Evolutionary conservation across 306 rosid genomes (phyloP), one percentile per base, ranked within the genome.

Genomic region (Mimosa pudica): DNA sequence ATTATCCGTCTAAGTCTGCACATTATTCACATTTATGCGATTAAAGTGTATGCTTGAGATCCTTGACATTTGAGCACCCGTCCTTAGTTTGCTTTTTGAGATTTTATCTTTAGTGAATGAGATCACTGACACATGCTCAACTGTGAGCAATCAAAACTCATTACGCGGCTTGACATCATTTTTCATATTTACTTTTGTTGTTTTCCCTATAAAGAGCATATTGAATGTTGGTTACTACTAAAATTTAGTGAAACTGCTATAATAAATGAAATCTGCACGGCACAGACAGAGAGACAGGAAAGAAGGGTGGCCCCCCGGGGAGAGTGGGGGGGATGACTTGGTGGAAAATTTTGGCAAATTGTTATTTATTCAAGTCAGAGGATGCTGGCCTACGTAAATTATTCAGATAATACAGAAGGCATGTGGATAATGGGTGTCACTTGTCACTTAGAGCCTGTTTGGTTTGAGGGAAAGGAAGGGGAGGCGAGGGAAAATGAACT

Each of bases 251-350:
- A 14, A 60, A 46, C 73, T 11, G 65, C 79, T 48, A 10, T 61
- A 72, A 33, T 81, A 73, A 85, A 79, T 77, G 84, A 72, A 70
- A 76, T 38, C 78, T 76, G 66, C 80, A 18, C 60, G 42, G 42
- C 80, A 18, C 60, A 38, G 33, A 55, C 60, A 71, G 73, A 46
- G 74, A 65, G 70, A 48, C 30, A 24, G 30, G 30, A 24, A 24
- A 24, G 30, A 24, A 24, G 30, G 30, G 30, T 24, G 30, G 30
- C 30, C 30, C 30, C 30, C 30, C 30, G 42, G 77, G 58, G 76
- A 38, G 74, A 66, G 74, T 41, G 74, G 57, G 76, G 68, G 72
- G 52, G 38, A 55, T 2, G 67, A 41, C n/a, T 11, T 1, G 67
- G 75, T 48, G 8, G 65, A 74, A 81, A 71, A 82, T 65, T 75